These are phyloP conservation scores for Calocera cornea DNA, from an alignment of 768 basidiomycete species.

Conservation along the genomic window DNA sequence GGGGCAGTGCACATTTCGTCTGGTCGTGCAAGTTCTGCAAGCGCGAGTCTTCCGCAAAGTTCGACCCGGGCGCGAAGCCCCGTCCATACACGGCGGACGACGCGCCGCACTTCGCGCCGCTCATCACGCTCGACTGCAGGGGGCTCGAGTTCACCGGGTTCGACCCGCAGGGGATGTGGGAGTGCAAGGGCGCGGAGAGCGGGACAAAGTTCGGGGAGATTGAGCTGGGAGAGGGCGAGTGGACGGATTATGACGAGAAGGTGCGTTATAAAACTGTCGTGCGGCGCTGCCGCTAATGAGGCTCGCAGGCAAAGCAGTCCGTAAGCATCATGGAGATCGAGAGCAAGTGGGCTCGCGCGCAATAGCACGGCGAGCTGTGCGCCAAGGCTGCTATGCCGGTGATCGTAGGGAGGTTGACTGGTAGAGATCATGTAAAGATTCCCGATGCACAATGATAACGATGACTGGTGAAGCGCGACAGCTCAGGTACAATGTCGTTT, in stretches of 20 bases:
- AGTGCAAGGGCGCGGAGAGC: slow-evolving; percentile 47
- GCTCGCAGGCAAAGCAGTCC: slow-evolving; percentile 37
- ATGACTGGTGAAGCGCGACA: no score
- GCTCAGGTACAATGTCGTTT: no score
- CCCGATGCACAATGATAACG: no score
- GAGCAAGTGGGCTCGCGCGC: slow-evolving; percentile 56
- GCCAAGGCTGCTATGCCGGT: no score
- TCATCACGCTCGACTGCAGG: slow-evolving; percentile 68
- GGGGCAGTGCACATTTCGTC: slow-evolving; percentile 61
- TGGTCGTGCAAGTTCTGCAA: slow-evolving; percentile 57
- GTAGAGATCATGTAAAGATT: no score
- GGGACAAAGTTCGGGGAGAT: slow-evolving; percentile 49
- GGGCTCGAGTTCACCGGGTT: slow-evolving; percentile 74
- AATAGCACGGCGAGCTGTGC: slow-evolving; percentile 11
- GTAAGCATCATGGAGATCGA: slow-evolving; percentile 58
- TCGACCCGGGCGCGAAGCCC: slow-evolving; percentile 35
- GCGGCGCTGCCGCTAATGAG: neutral
- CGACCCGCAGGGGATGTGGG: slow-evolving; percentile 73
- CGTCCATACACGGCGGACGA: slow-evolving; percentile 50
- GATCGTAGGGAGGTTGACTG: no score
- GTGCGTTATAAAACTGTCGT: slow-evolving; percentile 30
- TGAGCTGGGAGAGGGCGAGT: slow-evolving; percentile 53
- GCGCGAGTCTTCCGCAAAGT: slow-evolving; percentile 70
- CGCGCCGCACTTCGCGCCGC: slow-evolving; percentile 43
- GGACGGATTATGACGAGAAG: slow-evolving; percentile 90